Evolutionary conservation across 352 stramenopile species (phyloP).

Genomic region (Globisporangium orthogonon): DNA sequence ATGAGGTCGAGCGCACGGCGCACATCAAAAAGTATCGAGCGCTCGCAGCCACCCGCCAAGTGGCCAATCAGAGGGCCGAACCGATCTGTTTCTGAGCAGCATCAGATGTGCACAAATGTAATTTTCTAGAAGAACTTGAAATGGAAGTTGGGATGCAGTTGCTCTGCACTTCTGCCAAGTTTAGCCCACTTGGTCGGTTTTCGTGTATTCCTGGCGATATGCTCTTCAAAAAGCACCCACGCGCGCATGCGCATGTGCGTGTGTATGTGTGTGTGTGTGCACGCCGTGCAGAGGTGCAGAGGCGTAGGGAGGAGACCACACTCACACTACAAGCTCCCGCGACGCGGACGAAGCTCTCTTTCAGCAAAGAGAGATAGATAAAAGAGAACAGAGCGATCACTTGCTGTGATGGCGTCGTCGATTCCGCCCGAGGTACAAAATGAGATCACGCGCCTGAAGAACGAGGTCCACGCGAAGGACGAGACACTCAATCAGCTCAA

Average conservation of each 20-base stretch:
- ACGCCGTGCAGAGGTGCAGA: too few species aligned
- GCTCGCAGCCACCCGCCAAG: not conserved
- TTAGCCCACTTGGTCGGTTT: too few species aligned
- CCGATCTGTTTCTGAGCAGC: not conserved
- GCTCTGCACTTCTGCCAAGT: not conserved
- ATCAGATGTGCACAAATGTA: not conserved
- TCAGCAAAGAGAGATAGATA: not conserved
- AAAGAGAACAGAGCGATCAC: not conserved
- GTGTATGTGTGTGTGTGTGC: too few species aligned
- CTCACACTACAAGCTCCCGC: not conserved
- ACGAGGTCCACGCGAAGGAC: conserved; percentile 63
- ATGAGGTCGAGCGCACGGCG: not conserved
- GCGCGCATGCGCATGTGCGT: too few species aligned
- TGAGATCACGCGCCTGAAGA: conserved; percentile 47
- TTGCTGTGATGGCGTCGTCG: conserved; percentile 1
- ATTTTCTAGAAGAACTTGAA: not conserved
- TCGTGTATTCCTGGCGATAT: too few species aligned
- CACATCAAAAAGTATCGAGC: not conserved
- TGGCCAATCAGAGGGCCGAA: not conserved
- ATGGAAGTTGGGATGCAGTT: too few species aligned
- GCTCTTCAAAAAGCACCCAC: too few species aligned
- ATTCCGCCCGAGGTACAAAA: conserved; percentile 23
- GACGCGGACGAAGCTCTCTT: not conserved
- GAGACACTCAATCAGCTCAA: conserved; percentile 79
- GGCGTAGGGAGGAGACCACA: too few species aligned